These are phyloP conservation scores for Rhynchospora breviuscula DNA, from an alignment of 176 grass and related monocot species.

Conservation along the genomic window DNA sequence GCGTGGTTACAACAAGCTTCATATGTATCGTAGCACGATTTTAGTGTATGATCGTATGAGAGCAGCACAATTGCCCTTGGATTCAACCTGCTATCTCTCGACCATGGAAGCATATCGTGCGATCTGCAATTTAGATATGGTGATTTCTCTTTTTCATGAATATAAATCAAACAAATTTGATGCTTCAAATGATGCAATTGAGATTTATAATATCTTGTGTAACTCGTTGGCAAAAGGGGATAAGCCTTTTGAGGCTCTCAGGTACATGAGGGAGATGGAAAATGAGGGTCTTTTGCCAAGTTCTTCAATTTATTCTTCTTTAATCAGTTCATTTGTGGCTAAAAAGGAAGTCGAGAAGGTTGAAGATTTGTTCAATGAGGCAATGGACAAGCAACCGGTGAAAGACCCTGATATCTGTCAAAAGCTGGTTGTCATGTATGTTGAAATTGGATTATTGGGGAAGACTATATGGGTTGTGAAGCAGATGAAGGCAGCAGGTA, in stretches of 20 bases:
- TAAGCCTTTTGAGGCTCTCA: constrained; percentile 55
- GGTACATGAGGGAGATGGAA: constrained; percentile 70
- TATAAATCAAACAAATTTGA: constrained; percentile 51
- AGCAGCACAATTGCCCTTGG: constrained; percentile 34
- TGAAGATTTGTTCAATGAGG: constrained; percentile 63
- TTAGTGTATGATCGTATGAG: constrained; percentile 49
- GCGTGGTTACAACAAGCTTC: constrained; percentile 84
- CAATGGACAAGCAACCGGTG: constrained; percentile 47
- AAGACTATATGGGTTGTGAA: constrained; percentile 48
- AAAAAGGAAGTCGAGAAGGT: constrained; percentile 44
- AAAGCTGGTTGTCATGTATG: constrained; percentile 74
- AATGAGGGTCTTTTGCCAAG: constrained; percentile 38
- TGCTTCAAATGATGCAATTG: constrained; percentile 27
- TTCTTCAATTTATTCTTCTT: constrained; percentile 51
- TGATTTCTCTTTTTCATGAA: constrained; percentile 45
- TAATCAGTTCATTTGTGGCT: constrained; percentile 55
- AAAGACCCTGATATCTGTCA: constrained; percentile 68
- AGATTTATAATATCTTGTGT: constrained; percentile 54
- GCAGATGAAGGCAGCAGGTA: constrained; percentile 55
- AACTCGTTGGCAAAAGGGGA: constrained; percentile 49
- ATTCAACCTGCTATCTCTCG: constrained; percentile 44
- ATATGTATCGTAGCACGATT: constrained; percentile 72
- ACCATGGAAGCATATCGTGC: constrained; percentile 50
- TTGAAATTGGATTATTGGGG: constrained; percentile 47
- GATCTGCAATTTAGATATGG: constrained; percentile 54